Conservation (phyloP, 2,329 filamentous ascomycete genomes). For the Aspergillus sergii region DNA sequence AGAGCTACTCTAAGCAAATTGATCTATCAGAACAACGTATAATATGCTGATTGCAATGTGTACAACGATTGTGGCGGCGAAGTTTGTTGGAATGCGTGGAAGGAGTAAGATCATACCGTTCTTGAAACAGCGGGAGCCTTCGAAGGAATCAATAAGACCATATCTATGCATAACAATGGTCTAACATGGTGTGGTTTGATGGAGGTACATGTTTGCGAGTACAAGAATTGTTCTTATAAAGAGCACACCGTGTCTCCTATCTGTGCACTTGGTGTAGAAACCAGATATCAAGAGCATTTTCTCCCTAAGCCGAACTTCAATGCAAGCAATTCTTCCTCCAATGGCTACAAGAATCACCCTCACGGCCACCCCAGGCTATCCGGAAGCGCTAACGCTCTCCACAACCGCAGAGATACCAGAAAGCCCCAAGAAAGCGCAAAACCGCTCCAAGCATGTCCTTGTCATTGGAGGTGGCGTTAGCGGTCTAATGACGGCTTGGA, state of each 20-base stretch:
- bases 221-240: background rate
- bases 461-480: slow-evolving; percentile 1
- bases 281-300: background rate
- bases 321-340: background rate
- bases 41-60: background rate
- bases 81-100: background rate
- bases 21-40: background rate
- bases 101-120: background rate
- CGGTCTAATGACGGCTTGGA: slow-evolving; percentile 3
- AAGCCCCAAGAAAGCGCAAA: background rate
- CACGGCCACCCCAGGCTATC: background rate
- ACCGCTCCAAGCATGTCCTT: background rate
- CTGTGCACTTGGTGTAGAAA: background rate
- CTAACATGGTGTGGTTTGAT: background rate
- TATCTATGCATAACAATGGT: background rate
- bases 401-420: background rate
- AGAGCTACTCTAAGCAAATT: background rate
- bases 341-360: background rate
- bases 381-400: background rate
- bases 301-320: background rate
- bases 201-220: background rate
- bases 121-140: background rate
- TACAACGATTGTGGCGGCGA: background rate
- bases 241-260: background rate
- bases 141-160: background rate